Conservation (phyloP, 2,329 filamentous ascomycete genomes). For the Chaetomium strumarium region DNA sequence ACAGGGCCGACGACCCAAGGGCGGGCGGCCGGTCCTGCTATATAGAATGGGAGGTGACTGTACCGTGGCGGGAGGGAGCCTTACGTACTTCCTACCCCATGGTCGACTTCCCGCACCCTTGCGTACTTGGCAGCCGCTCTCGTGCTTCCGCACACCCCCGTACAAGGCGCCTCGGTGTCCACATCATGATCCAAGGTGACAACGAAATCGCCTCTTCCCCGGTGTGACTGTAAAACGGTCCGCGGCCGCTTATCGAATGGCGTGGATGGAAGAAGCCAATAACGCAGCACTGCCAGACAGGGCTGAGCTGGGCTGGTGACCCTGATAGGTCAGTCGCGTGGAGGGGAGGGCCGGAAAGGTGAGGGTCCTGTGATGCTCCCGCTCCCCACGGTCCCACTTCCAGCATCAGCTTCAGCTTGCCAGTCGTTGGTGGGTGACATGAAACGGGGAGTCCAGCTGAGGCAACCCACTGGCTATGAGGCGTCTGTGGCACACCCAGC, state of each 20-base stretch:
- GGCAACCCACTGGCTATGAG: conserved; percentile 17
- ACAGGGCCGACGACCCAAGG: conserved; percentile 12
- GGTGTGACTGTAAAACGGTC: conserved; percentile 6
- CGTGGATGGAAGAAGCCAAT: conserved; percentile 16
- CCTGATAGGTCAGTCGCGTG: conserved; percentile 15
- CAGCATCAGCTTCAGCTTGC: conserved; percentile 5
- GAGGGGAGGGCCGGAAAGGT: conserved; percentile 18
- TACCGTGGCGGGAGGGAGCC: neutral
- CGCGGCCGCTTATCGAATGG: neutral
- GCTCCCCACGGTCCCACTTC: conserved; percentile 1
- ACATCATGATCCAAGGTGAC: neutral
- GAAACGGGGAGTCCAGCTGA: conserved; percentile 18
- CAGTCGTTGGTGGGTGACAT: conserved; percentile 14
- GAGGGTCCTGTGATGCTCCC: conserved; percentile 17
- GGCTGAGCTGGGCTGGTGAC: conserved; percentile 24
- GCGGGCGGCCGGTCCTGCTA: conserved; percentile 13
- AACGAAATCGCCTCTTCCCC: neutral
- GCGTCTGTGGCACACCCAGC: conserved; percentile 17
- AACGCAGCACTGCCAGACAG: neutral
- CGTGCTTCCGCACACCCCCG: neutral
- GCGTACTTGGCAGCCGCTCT: conserved; percentile 7
- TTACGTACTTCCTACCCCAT: neutral
- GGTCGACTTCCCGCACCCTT: neutral
- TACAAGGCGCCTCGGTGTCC: neutral
- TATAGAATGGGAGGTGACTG: conserved; percentile 9